Conservation (phyloP, 2,329 filamentous ascomycete species). For the Venturiaceae sp. region DNA sequence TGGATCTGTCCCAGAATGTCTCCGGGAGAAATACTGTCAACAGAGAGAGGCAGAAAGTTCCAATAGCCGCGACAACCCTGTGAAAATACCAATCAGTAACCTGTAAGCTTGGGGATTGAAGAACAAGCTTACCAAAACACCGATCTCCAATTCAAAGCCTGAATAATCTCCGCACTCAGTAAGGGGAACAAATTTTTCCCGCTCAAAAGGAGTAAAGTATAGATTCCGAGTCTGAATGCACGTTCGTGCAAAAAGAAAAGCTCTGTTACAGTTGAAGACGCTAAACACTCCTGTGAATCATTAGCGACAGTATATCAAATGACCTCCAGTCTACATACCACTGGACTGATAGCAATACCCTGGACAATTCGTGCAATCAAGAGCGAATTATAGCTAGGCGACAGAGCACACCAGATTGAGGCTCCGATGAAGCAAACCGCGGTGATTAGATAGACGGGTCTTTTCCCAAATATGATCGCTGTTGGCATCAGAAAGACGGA, state of each 20-base stretch:
- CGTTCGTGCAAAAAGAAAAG: constrained; percentile 6
- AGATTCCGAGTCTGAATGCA: not conserved
- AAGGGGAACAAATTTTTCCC: not conserved
- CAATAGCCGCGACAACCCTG: constrained; percentile 32
- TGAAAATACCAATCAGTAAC: constrained; percentile 18
- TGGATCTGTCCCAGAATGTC: constrained; percentile 78
- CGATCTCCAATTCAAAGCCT: constrained; percentile 1
- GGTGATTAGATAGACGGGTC: constrained; percentile 21
- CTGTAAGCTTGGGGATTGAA: not conserved
- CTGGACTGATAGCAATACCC: constrained; percentile 77
- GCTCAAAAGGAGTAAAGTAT: not conserved
- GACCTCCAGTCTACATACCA: constrained; percentile 51
- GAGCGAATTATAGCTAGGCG: constrained; percentile 69
- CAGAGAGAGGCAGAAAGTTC: not conserved
- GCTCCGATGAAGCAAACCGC: constrained; percentile 66
- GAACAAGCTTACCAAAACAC: constrained; percentile 27
- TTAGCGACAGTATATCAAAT: constrained; percentile 23
- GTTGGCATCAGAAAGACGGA: constrained; percentile 1
- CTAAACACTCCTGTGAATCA: constrained; percentile 42
- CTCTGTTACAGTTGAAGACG: constrained; percentile 57
- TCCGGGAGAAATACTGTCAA: not conserved
- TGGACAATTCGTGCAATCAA: constrained; percentile 77
- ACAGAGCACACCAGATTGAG: constrained; percentile 77
- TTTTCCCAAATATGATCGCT: constrained; percentile 1
- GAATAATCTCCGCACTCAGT: not conserved